Percentiles rank a stretch among this genome's conserved stretches.
Conservation (phyloP, 2,329 filamentous ascomycete genomes). For the Hirsutella minnesotensis region DNA sequence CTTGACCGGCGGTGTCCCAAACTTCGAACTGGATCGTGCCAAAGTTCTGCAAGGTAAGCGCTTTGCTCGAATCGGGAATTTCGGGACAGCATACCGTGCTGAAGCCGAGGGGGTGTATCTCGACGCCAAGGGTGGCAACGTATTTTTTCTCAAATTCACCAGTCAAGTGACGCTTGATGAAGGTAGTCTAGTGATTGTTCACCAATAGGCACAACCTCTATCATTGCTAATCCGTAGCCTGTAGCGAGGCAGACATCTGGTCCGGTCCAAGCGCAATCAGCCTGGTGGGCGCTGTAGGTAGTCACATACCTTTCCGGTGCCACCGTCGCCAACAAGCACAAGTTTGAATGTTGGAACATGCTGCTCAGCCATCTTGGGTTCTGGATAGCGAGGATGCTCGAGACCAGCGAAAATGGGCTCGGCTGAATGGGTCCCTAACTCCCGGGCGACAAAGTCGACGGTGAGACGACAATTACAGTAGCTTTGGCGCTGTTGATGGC, state of each 20-base stretch:
- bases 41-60: conserved; percentile 52
- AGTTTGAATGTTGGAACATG: conserved; percentile 89
- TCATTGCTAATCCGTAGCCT: too few species aligned
- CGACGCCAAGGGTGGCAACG: conserved; percentile 98
- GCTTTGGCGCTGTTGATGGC: too few species aligned
- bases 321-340: conserved; percentile 97
- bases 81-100: conserved; percentile 93
- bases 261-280: too few species aligned
- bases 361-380: conserved; percentile 55
- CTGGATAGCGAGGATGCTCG: too few species aligned
- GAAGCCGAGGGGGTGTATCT: conserved; percentile 97
- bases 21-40: conserved; percentile 97
- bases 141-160: conserved; percentile 99
- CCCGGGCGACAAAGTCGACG: too few species aligned
- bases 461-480: too few species aligned
- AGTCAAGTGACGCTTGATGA: conserved; percentile 99
- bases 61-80: too few species aligned
- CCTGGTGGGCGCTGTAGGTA: too few species aligned
- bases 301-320: conserved; percentile 99
- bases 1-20: conserved; percentile 97
- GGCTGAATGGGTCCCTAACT: too few species aligned
- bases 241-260: conserved; percentile 32
- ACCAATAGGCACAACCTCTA: too few species aligned
- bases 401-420: too few species aligned
- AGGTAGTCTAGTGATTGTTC: conserved; percentile 75